These are phyloP conservation scores for Sanghuangporus weigelae DNA, from an alignment of 1,284 basidiomycete species.

Conservation along the genomic window DNA sequence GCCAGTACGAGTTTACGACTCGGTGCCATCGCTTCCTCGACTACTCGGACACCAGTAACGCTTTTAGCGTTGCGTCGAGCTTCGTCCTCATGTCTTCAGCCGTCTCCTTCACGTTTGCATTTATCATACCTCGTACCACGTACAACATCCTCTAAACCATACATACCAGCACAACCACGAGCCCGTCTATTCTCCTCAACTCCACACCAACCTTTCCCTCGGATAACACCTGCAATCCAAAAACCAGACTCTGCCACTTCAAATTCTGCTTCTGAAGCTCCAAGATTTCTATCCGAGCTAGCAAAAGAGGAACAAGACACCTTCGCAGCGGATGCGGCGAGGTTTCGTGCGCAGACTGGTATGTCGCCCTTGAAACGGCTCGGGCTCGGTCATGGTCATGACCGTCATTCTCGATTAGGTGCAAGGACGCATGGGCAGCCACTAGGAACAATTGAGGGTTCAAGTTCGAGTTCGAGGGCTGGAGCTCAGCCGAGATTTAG, in stretches of 20 bases:
- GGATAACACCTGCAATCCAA: neutral
- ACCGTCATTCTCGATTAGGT: neutral
- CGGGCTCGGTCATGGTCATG: no score
- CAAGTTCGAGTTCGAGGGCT: neutral
- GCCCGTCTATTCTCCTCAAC: neutral
- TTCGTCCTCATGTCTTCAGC: no score
- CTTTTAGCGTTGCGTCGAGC: no score
- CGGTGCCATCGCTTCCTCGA: no score
- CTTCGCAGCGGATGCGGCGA: neutral
- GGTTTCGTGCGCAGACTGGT: slow-evolving; percentile 1
- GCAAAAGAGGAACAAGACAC: slow-evolving; percentile 1
- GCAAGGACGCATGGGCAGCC: neutral
- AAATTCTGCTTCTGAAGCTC: neutral
- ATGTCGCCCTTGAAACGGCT: neutral
- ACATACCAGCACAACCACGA: neutral
- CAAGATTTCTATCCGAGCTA: neutral
- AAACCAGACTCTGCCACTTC: neutral
- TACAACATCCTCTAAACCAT: neutral
- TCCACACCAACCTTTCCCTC: neutral
- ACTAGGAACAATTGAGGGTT: neutral
- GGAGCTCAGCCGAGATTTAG: neutral
- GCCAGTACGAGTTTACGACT: no score
- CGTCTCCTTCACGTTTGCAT: neutral
- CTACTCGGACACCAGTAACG: no score
- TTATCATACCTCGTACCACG: neutral